phyloP scores from a whole-genome alignment of 306 rosid species.

The Nissolia schottii region DNA sequence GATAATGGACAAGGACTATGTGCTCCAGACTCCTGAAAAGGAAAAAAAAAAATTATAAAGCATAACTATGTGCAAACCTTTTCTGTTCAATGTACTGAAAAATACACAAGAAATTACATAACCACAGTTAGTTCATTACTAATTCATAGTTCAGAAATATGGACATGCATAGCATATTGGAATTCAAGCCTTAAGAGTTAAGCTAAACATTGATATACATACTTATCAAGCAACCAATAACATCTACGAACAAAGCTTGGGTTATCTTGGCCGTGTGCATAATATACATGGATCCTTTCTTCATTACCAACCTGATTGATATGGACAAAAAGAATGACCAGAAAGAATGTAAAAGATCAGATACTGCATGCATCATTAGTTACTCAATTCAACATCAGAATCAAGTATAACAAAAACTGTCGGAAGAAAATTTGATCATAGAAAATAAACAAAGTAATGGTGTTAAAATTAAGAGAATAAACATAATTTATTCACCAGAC shows the following conservation, averaged over 20 bases:
- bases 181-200: slow-evolving; percentile 20
- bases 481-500: background rate
- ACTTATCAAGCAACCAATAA: slow-evolving; percentile 99
- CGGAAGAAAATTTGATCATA: slow-evolving; percentile 15
- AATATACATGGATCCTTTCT: slow-evolving; percentile 95
- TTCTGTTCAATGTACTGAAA: slow-evolving; percentile 1
- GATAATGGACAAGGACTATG: slow-evolving; percentile 96
- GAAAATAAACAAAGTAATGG: background rate
- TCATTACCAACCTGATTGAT: slow-evolving; percentile 80
- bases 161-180: background rate
- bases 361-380: background rate
- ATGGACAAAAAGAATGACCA: background rate
- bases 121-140: background rate
- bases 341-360: slow-evolving; percentile 12
- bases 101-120: background rate
- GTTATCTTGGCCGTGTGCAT: slow-evolving; percentile 87
- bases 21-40: slow-evolving; percentile 86
- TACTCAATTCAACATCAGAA: slow-evolving; percentile 12
- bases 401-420: slow-evolving; percentile 9
- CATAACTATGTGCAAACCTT: background rate
- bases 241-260: slow-evolving; percentile 82
- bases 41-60: slow-evolving; percentile 21
- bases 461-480: background rate
- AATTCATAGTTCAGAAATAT: slow-evolving; percentile 11
- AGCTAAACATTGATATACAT: slow-evolving; percentile 36